Evolutionary conservation across 1,139 yeast genomes (phyloP), one percentile per base, ranked within the genome.

Genomic region (Insectozyma bohioensis): DNA sequence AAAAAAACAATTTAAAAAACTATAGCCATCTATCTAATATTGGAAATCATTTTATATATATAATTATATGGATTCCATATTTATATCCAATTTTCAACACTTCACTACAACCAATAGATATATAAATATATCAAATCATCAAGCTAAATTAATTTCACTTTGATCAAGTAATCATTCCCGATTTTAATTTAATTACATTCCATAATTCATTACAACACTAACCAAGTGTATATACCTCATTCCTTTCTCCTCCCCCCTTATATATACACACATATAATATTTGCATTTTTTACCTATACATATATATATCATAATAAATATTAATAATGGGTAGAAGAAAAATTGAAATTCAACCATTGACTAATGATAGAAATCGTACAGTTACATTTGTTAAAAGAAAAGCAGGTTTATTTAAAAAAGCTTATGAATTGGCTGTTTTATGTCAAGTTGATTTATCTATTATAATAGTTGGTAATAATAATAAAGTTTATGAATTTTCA

Each of bases 401-500:
- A 58, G 95, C 95, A 0, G 98, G 98, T 1, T 67, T 92, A 30
- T 90, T 92, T 66, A 92, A 92, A 56, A 92, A 92, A 58, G 98
- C 98, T 1, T 95, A 90, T 54, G 98, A 92, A 59, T 71, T 92
- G 40, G 82, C 97, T 1, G 90, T 90, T 13, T 68, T 92, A 34
- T 90, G 98, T 56, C 94, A 87, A 45, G 95, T 88, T 6, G 97
- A 92, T 53, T 72, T 92, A 32, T 94, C 97, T 2, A 94, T 92
- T 20, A 79, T 92, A 15, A 87, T 92, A 20, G 71, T 88, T 29
- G 95, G 95, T n/a, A 78, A 78, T 51, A 87, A 86, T 59, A 83
- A 85, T 46, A 78, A 78, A 51, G 71, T 85, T 28, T 85, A 83
- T 55, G 96, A 90, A 59, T 90, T 81, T 51, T 76, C 90, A 5